Conservation (phyloP, 345 rosid genomes). For the Microthlaspi erraticum region DNA sequence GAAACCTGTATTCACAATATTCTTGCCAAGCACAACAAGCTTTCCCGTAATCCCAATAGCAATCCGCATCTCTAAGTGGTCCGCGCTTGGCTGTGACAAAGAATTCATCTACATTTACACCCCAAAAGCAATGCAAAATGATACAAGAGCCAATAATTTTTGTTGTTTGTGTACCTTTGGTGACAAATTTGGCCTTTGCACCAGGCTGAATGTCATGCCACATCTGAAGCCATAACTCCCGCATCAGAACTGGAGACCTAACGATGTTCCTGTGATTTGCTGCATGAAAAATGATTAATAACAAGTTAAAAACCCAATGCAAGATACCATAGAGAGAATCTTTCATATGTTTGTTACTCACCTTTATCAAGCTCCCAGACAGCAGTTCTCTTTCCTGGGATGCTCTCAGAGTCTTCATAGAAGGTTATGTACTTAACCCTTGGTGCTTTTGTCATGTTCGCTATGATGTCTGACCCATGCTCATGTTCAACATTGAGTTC, state of each 20-base stretch:
- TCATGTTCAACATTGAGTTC: conserved; percentile 78
- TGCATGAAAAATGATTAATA: conserved; percentile 46
- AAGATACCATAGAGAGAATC: neutral
- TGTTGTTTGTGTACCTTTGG: conserved; percentile 69
- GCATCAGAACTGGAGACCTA: conserved; percentile 86
- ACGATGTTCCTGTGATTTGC: conserved; percentile 98
- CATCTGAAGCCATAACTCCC: conserved; percentile 99
- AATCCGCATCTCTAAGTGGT: conserved; percentile 88
- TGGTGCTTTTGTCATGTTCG: conserved; percentile 87
- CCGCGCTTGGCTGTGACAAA: conserved; percentile 80
- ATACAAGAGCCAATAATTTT: neutral
- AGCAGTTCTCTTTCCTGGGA: conserved; percentile 88
- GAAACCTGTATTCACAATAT: conserved; percentile 92
- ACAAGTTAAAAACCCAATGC: neutral
- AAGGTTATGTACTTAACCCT: conserved; percentile 84
- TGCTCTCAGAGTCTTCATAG: conserved; percentile 92
- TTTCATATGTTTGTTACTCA: conserved; percentile 44
- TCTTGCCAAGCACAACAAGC: conserved; percentile 97
- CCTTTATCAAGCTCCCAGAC: conserved; percentile 99
- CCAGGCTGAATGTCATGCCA: conserved; percentile 91
- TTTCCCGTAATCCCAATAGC: conserved; percentile 98
- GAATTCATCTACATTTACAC: conserved; percentile 18
- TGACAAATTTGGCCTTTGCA: conserved; percentile 70
- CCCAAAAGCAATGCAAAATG: neutral
- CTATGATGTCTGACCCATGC: conserved; percentile 70